Conservation (phyloP, 495 filamentous ascomycete genomes). For the Staphylotrichum longicolle region DNA sequence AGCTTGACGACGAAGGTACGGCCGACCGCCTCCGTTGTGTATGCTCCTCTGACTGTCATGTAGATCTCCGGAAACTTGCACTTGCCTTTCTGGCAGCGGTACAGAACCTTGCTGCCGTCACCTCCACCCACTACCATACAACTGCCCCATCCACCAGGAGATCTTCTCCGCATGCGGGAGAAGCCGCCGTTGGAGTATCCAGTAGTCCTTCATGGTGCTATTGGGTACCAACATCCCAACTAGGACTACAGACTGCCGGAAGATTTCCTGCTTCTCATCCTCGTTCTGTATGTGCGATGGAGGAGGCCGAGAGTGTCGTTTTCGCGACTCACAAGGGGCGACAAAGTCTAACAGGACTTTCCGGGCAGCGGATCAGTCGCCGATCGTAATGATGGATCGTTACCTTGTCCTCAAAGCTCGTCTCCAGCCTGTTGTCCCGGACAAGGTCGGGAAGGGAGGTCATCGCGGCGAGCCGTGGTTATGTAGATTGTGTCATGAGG, state of each 20-base stretch:
- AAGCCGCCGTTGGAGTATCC: conserved; percentile 26
- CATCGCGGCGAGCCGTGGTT: no score
- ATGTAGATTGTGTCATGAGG: no score
- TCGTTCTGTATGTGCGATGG: conserved; percentile 24
- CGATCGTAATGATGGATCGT: no score
- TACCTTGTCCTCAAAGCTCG: no score
- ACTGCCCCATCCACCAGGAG: conserved; percentile 30
- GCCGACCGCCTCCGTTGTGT: conserved; percentile 18
- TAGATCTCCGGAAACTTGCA: conserved; percentile 29
- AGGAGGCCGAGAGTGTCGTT: no score
- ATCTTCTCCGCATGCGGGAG: conserved; percentile 29
- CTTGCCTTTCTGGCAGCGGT: conserved; percentile 29
- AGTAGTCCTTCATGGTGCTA: no score
- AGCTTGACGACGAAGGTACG: conserved; percentile 36
- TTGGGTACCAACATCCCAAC: no score
- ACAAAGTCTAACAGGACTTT: no score
- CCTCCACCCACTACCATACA: conserved; percentile 20
- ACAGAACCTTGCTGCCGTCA: conserved; percentile 31
- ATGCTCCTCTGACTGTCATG: conserved; percentile 21
- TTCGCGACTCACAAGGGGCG: no score
- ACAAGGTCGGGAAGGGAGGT: no score
- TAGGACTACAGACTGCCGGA: conserved; percentile 24
- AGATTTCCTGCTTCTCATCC: conserved; percentile 17
- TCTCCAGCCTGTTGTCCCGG: no score
- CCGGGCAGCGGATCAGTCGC: no score